Evolutionary conservation across 495 filamentous ascomycete species (phyloP).

Genomic region (Tuber microsphaerosporum): DNA sequence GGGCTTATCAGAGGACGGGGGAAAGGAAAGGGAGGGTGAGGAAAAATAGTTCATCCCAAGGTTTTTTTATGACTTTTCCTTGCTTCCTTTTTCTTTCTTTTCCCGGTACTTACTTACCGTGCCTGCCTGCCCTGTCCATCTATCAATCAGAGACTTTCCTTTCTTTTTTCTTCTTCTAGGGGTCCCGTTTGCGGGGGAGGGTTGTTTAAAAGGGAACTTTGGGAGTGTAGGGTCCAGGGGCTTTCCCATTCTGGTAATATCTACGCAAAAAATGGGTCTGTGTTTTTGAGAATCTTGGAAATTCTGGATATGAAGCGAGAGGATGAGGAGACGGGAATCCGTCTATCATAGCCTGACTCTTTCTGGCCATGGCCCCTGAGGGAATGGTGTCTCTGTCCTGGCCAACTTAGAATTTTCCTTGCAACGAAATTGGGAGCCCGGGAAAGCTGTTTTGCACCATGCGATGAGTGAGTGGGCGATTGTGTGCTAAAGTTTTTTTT

Average conservation of each 20-base stretch:
- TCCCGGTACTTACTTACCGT: no score
- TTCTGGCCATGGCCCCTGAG: background rate
- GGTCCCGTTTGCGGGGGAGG: no score
- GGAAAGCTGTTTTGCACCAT: background rate
- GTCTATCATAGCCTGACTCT: background rate
- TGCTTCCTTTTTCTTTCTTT: no score
- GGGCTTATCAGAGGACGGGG: no score
- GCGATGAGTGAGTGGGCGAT: background rate
- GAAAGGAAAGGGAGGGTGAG: no score
- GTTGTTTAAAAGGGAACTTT: background rate
- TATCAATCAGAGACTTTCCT: no score
- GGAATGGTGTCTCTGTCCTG: background rate
- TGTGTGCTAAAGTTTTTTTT: background rate
- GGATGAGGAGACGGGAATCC: background rate
- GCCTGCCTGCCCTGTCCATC: no score
- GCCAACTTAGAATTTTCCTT: background rate
- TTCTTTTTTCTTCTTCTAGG: no score
- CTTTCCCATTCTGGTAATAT: background rate
- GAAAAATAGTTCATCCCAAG: no score
- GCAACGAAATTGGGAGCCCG: background rate
- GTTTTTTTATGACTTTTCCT: no score
- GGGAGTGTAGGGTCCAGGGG: background rate
- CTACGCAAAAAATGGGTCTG: constrained; percentile 1
- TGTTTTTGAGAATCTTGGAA: background rate
- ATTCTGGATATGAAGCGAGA: background rate